These are phyloP conservation scores for Podila horticola DNA, from an alignment of 192 early-diverging fungal genomes.

Conservation along the genomic window DNA sequence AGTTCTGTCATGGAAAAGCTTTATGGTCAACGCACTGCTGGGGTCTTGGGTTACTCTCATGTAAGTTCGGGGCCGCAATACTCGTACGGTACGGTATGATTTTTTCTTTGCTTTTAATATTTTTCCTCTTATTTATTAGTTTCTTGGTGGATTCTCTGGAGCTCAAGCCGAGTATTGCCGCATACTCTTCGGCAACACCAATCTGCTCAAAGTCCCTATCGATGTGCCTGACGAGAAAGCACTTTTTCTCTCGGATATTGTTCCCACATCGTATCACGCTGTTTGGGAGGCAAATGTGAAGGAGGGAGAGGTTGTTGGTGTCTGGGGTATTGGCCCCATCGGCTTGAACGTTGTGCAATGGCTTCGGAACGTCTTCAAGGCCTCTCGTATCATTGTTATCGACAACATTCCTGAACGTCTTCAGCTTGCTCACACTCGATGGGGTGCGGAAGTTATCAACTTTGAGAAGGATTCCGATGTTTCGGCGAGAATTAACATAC, in stretches of 20 bases:
- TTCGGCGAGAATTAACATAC: slow-evolving; percentile 30
- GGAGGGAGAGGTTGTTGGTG: slow-evolving; percentile 58
- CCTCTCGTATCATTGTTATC: slow-evolving; percentile 54
- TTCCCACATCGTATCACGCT: slow-evolving; percentile 61
- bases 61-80: too few species aligned
- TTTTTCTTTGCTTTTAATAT: too few species aligned
- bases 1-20: slow-evolving; percentile 58
- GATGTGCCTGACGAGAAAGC: slow-evolving; percentile 58
- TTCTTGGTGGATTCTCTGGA: slow-evolving; percentile 54
- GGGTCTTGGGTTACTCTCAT: slow-evolving; percentile 66
- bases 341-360: slow-evolving; percentile 51
- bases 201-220: slow-evolving; percentile 56
- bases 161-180: slow-evolving; percentile 63
- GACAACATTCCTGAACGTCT: slow-evolving; percentile 54
- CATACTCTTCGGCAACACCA: slow-evolving; percentile 63
- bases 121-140: slow-evolving; percentile 13
- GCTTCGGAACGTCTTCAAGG: slow-evolving; percentile 46
- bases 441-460: slow-evolving; percentile 48
- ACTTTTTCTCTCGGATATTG: slow-evolving; percentile 59
- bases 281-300: slow-evolving; percentile 42
- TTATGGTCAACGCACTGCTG: slow-evolving; percentile 56
- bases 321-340: slow-evolving; percentile 68
- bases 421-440: slow-evolving; percentile 23
- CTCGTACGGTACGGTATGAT: too few species aligned
- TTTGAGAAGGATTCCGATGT: slow-evolving; percentile 42